Evolutionary conservation across 2,329 filamentous ascomycete species (phyloP).

Genomic region (Sporothrix pallida): DNA sequence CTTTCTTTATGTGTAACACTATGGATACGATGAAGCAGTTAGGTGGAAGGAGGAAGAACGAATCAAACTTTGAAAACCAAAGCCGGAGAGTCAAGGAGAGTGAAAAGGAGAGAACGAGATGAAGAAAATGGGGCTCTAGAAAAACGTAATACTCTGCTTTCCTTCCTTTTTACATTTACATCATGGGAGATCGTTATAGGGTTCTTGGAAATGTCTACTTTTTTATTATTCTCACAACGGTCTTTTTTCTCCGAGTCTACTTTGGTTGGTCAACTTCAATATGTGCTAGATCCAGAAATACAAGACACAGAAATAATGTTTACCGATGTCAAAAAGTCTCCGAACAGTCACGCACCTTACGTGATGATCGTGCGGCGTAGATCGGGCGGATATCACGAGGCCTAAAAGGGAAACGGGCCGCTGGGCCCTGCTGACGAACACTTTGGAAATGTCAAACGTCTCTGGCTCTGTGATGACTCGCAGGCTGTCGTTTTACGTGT

Average conservation of each 20-base stretch:
- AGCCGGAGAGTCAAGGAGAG: background rate
- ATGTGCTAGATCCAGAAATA: slow-evolving; percentile 11
- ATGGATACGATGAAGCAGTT: slow-evolving; percentile 25
- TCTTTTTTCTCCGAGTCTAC: background rate
- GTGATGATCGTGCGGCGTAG: no score
- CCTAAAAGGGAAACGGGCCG: background rate
- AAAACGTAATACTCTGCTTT: slow-evolving; percentile 14
- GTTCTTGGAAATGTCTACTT: background rate
- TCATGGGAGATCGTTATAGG: background rate
- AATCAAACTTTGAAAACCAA: background rate
- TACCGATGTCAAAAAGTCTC: background rate
- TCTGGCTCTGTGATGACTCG: no score
- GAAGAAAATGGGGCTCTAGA: slow-evolving; percentile 20
- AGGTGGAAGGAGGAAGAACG: background rate
- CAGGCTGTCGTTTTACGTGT: background rate
- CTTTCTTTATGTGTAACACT: slow-evolving; percentile 27
- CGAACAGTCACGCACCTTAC: no score
- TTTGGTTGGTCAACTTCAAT: background rate
- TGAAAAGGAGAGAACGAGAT: background rate
- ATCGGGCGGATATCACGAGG: background rate
- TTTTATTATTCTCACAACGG: background rate
- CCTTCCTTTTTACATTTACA: background rate
- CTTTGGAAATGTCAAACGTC: background rate
- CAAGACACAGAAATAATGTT: slow-evolving; percentile 6
- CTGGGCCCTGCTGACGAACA: background rate